These are phyloP conservation scores for Ogataea haglerorum DNA, from an alignment of 805 yeast genomes.

Conservation along the genomic window DNA sequence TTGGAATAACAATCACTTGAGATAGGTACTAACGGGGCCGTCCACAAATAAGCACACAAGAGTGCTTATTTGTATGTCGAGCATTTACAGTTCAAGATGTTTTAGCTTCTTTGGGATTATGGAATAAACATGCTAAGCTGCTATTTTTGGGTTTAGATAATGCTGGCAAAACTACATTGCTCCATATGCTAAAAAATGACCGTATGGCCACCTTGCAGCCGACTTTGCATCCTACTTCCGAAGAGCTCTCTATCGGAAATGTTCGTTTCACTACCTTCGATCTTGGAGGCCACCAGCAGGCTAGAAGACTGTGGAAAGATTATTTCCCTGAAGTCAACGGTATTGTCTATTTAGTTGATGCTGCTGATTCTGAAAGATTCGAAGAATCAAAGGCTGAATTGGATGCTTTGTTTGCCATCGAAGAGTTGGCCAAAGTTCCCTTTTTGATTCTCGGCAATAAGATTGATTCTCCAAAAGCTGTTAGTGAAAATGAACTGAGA, in stretches of 20 bases:
- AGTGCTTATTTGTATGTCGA: conserved; percentile 1
- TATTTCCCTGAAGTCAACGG: conserved; percentile 99
- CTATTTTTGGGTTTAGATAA: conserved; percentile 95
- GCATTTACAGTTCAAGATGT: conserved; percentile 58
- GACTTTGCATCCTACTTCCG: conserved; percentile 97
- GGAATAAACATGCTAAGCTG: conserved; percentile 95
- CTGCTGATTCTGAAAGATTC: conserved; percentile 94
- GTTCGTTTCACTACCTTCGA: conserved; percentile 97
- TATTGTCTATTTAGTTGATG: conserved; percentile 92
- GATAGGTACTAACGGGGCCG: conserved; percentile 8
- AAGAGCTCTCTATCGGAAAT: conserved; percentile 94
- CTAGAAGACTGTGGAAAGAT: conserved; percentile 99
- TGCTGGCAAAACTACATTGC: conserved; percentile 92
- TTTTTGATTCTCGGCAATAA: conserved; percentile 94
- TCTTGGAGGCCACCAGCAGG: conserved; percentile 97
- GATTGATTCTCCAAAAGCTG: conserved; percentile 92
- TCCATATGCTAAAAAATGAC: conserved; percentile 88
- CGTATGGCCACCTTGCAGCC: conserved; percentile 97
- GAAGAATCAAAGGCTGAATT: conserved; percentile 93
- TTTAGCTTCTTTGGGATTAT: conserved; percentile 72
- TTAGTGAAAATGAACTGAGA: conserved; percentile 90
- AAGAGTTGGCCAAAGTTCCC: conserved; percentile 86
- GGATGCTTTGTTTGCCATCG: conserved; percentile 88
- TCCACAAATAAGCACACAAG: background rate
- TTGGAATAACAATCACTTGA: conserved; percentile 4